Evolutionary conservation across 2,329 filamentous ascomycete species (phyloP), one percentile per base, ranked within the genome.

Genomic region (Penicillium paneum): DNA sequence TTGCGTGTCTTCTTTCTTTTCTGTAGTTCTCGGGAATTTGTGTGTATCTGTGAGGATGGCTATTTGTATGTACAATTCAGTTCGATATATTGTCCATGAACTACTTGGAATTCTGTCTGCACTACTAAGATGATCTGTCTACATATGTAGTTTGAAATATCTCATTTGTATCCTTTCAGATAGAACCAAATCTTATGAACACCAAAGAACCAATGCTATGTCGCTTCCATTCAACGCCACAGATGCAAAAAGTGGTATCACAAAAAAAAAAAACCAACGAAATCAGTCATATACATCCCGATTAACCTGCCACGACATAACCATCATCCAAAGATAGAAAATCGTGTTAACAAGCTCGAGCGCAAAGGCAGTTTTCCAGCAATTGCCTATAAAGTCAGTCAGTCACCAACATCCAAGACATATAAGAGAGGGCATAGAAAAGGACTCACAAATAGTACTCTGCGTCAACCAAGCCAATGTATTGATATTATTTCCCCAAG

Each of bases 281-380:
- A 52, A 58, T 59, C 44, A 60, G 55, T 61, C 58, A 38, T 64
- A 64, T 40, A 69, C 65, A 64, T 73, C 69, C 12, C 68, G 66
- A 63, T 74, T 66, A 41, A 85, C 82, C 64, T 83, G 79, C 68
- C 75, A 79, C 6, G 79, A 81, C 77, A 87, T 81, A 44, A 87
- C 71, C 67, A 86, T 82, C 82, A 87, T 85, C 81, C 83, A 87
- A 21, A 86, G 67, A 65, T 85, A 79, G 63, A 87, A 85, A n/a
- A 86, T 78, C 1, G 78, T 77, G 36, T 83, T 83, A 15, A 87
- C 76, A 51, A 87, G 80, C 74, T 83, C 84, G 63, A 86, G 85
- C 10, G 83, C 81, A 63, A 87, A 87, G 3, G 77, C 80, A 0
- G 84, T 82, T 63, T 81, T 78, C 84, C 84, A 87, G 66, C 80